These are phyloP conservation scores for Zygosaccharomyces sapae DNA, from an alignment of 1,139 yeast genomes.

Conservation along the genomic window DNA sequence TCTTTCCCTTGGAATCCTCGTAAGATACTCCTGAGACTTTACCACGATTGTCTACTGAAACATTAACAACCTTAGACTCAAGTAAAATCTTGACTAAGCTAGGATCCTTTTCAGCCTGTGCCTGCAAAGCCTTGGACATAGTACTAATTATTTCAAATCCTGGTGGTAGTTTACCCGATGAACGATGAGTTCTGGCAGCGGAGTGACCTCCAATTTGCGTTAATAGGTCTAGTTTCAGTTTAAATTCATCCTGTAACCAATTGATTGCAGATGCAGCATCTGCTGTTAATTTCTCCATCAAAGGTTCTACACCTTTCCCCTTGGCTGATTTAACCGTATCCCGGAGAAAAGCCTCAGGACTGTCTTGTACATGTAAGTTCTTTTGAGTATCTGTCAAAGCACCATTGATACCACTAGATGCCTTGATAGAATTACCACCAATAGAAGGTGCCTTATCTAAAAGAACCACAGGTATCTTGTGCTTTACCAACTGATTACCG, in stretches of 20 bases:
- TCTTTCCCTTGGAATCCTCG: slow-evolving; percentile 36
- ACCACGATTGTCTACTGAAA: slow-evolving; percentile 38
- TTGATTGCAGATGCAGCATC: slow-evolving; percentile 58
- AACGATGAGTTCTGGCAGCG: slow-evolving; percentile 67
- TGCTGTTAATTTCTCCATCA: slow-evolving; percentile 34
- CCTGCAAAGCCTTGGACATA: slow-evolving; percentile 52
- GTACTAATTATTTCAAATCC: slow-evolving; percentile 77
- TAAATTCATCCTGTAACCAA: slow-evolving; percentile 66
- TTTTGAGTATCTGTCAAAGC: slow-evolving; percentile 62
- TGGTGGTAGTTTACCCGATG: slow-evolving; percentile 60
- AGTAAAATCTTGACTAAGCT: slow-evolving; percentile 49
- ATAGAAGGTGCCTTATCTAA: slow-evolving; percentile 61
- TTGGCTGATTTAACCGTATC: slow-evolving; percentile 67
- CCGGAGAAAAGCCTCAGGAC: slow-evolving; percentile 53
- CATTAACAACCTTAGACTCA: slow-evolving; percentile 54
- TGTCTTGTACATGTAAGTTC: slow-evolving; percentile 47
- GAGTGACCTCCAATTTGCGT: slow-evolving; percentile 74
- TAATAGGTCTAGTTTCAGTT: slow-evolving; percentile 58
- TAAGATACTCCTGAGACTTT: slow-evolving; percentile 49
- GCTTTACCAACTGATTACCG: slow-evolving; percentile 58
- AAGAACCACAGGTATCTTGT: slow-evolving; percentile 52
- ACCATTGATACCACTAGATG: slow-evolving; percentile 81
- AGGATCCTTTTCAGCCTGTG: slow-evolving; percentile 47
- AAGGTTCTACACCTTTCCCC: slow-evolving; percentile 52
- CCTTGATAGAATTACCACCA: slow-evolving; percentile 78